phyloP scores from a whole-genome alignment of 2,329 filamentous ascomycete species.

The Sporothrix inflata region DNA sequence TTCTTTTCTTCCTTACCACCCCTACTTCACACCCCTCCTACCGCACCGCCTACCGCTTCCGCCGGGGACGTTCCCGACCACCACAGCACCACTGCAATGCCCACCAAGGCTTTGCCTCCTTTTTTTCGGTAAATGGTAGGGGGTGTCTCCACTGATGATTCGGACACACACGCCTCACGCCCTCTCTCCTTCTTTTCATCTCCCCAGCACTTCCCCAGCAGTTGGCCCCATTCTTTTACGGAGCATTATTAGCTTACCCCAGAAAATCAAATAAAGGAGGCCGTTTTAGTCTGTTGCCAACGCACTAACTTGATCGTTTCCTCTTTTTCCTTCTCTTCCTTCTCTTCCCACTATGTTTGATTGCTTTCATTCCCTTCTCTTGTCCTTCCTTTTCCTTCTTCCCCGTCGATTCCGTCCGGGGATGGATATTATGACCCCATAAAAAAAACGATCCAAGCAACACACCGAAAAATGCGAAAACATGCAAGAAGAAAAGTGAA shows the following conservation, averaged over 20 bases:
- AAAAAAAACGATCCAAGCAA: neutral
- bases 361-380: constrained; percentile 17
- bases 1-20: neutral
- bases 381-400: constrained; percentile 14
- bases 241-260: constrained; percentile 24
- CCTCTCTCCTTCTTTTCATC: neutral
- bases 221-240: constrained; percentile 1
- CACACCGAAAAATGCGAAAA: neutral
- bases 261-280: constrained; percentile 23
- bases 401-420: neutral
- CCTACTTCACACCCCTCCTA: neutral
- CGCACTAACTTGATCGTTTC: neutral
- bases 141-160: constrained; percentile 1
- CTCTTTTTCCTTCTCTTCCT: neutral
- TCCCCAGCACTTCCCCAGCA: neutral
- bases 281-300: constrained; percentile 7
- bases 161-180: too few species aligned
- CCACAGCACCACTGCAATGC: constrained; percentile 14
- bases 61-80: constrained; percentile 25
- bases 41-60: neutral
- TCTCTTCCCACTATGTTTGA: neutral
- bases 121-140: constrained; percentile 9
- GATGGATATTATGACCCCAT: neutral
- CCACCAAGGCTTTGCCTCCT: neutral
- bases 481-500: neutral